Evolutionary conservation across 2,329 filamentous ascomycete species (phyloP), one percentile per base, ranked within the genome.

Genomic region (Penicillium sp.): DNA sequence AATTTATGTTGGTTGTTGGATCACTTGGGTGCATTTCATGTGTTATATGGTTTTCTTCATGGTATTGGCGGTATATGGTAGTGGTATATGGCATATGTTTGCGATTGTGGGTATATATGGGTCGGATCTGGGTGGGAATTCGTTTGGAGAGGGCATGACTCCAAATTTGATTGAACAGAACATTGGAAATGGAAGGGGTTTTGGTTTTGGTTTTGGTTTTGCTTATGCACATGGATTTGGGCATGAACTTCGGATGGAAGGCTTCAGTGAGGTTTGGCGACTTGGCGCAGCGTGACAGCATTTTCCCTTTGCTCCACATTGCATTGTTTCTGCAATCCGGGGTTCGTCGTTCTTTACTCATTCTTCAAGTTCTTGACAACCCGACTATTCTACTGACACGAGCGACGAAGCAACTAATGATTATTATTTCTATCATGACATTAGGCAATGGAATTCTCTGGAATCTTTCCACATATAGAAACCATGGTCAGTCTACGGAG

Each of bases 301-400:
- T 46, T 29, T 16, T 6, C 14, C 10, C 10, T 31, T 48, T 31
- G 19, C 46, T 48, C 26, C 46, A 35, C 22, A 16, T 26, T 27
- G 26, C 46, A 48, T 19, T 19, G 11, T 7, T 10, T 19, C 27
- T 31, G 46, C n/a, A 48, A 27, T 21, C 29, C 16, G 16, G 29
- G 26, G 46, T 48, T 31, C n/a, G 26, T 19, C 46, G 26, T 48
- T 48, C 29, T 48, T 48, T 14, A 37, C 35, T 42, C 27, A 29
- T 21, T 48, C 14, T 33, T 33, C 22, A 33, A 29, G 31, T 33
- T 49, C 27, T 49, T 49, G n/a, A 42, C 13, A 16, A 33, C 26
- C 27, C 29, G 29, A 13, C 19, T 49, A 27, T 24, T 46, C 35
- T 54, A 58, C 56, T 61, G 56, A 60, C 58, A 61, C 44, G 58